These are phyloP conservation scores for Solanum bulbocastanum DNA, from an alignment of 257 asterid genomes.

Conservation along the genomic window DNA sequence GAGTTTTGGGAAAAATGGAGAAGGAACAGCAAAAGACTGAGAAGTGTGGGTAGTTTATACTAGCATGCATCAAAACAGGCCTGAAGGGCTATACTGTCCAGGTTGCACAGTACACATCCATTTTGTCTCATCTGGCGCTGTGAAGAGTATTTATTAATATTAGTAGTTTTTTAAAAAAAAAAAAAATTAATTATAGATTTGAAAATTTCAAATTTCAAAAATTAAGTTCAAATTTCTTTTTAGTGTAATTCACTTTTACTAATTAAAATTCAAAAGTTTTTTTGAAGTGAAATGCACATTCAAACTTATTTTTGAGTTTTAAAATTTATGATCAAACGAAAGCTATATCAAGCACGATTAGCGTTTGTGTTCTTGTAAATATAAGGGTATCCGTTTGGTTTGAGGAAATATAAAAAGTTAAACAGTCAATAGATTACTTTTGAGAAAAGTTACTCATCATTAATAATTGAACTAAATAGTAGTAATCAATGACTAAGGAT, in stretches of 20 bases:
- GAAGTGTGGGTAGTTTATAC: neutral
- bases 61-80: neutral
- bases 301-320: neutral
- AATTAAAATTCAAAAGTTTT: no score
- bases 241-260: neutral
- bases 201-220: no score
- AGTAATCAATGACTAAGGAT: neutral
- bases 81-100: neutral
- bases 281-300: neutral
- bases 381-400: neutral
- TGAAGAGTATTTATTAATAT: no score
- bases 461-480: no score
- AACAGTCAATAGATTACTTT: neutral
- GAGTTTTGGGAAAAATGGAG: neutral
- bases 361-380: neutral
- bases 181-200: no score
- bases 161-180: no score
- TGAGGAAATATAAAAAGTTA: neutral
- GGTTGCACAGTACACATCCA: neutral
- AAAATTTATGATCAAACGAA: neutral
- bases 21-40: neutral
- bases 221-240: no score
- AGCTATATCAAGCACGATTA: neutral
- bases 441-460: neutral
- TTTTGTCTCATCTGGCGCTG: neutral